A percentile compares a stretch with the other conserved stretches of the same genome.
Conservation (phyloP, 257 asterid species). For the Agastache rugosa region DNA sequence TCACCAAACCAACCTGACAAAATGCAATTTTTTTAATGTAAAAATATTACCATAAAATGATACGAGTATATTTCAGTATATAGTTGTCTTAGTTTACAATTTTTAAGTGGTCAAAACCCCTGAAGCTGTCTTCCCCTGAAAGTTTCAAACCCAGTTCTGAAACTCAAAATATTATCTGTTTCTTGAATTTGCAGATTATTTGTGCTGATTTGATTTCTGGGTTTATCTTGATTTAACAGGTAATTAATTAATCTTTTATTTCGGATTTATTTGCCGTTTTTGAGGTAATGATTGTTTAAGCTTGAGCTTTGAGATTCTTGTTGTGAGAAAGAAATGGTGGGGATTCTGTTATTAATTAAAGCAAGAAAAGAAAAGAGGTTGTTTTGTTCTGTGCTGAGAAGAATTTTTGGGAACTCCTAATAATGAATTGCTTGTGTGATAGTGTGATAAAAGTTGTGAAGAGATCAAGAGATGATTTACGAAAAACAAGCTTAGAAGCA, state of each 20-base stretch:
- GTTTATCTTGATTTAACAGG: constrained; percentile 45
- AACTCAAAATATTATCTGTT: constrained; percentile 32
- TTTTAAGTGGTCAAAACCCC: constrained; percentile 42
- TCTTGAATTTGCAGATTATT: constrained; percentile 40
- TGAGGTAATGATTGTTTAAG: not conserved
- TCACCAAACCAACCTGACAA: constrained; percentile 50
- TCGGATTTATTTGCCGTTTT: constrained; percentile 6
- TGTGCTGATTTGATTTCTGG: constrained; percentile 46
- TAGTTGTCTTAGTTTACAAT: constrained; percentile 38
- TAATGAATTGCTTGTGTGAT: not conserved
- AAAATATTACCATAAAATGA: constrained; percentile 31
- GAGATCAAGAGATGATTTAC: no score
- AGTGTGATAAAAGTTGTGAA: constrained; percentile 6
- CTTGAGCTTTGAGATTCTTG: not conserved
- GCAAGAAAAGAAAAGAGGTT: not conserved
- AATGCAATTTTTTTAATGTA: constrained; percentile 30
- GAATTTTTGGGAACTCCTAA: not conserved
- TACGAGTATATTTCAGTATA: constrained; percentile 33
- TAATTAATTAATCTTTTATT: constrained; percentile 1
- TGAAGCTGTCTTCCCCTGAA: constrained; percentile 25
- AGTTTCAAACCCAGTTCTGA: constrained; percentile 31
- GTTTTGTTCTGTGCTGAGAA: constrained; percentile 24
- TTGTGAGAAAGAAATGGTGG: constrained; percentile 5
- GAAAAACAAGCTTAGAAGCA: constrained; percentile 1
- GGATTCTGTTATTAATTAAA: constrained; percentile 19